Conservation (phyloP, 2,329 filamentous ascomycete species). For the Alternaria atra region DNA sequence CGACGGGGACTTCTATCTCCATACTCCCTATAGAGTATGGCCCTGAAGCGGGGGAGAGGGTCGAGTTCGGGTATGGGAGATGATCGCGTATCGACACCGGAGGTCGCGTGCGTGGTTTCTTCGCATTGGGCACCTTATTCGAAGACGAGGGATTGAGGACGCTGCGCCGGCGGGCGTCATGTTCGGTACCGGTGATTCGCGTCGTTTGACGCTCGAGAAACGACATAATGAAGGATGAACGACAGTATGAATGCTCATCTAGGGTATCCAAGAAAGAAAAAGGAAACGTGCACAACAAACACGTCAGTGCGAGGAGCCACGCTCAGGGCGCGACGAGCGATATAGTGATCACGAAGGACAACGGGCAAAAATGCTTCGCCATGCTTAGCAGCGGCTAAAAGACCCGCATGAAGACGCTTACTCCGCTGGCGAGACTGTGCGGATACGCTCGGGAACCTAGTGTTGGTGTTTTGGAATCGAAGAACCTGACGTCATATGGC, state of each 20-base stretch:
- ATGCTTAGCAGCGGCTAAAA: conserved; percentile 20
- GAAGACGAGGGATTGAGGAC: conserved; percentile 27
- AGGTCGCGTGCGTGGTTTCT: conserved; percentile 60
- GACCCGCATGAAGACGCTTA: not conserved
- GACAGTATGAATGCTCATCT: not conserved
- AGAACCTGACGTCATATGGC: conserved; percentile 17
- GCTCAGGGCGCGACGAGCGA: not conserved
- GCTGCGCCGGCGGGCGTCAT: conserved; percentile 30
- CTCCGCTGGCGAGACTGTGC: conserved; percentile 6
- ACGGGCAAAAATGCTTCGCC: conserved; percentile 9
- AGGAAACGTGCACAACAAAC: conserved; percentile 4
- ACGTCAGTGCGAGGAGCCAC: not conserved
- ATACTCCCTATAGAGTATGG: conserved; percentile 61
- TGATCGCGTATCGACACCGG: conserved; percentile 60
- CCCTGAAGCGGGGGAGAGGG: conserved; percentile 61
- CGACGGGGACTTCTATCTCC: conserved; percentile 64
- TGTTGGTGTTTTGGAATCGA: conserved; percentile 6
- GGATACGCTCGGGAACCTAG: conserved; percentile 12
- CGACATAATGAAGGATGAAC: conserved; percentile 28
- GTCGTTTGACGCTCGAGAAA: conserved; percentile 40
- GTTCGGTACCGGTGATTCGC: conserved; percentile 37
- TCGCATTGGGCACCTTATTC: conserved; percentile 52
- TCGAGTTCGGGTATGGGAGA: conserved; percentile 54
- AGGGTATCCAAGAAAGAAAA: conserved; percentile 12
- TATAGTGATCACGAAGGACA: not conserved